Base-by-base conservation (phyloP, 495 filamentous ascomycete genomes). In the Chaetomium tenue region DNA sequence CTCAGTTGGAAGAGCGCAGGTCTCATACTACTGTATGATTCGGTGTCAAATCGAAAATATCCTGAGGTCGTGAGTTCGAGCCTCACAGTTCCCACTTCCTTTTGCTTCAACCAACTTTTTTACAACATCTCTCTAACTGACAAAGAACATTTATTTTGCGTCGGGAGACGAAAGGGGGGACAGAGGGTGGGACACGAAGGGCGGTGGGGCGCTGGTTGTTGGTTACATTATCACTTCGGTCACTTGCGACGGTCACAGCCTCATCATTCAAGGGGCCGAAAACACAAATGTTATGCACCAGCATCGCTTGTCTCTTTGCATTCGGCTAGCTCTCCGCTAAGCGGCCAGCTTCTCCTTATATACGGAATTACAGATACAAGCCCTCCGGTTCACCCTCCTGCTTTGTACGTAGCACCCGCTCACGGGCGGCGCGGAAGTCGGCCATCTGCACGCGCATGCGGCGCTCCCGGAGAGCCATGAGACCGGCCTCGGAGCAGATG, bases 381-480 rank as follows among this genome's bases (percentile, higher is more conserved):
- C 94, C 94, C 82, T 99, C 95, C 7, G 95, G 95, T 76, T 97
- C 95, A 67, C 93, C 92, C 79, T 99, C 94, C 72, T 87, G 94
- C 87, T 99, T 99, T 18, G 95, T 99, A 83, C 96, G 97, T 78
- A 99, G 82, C 61, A 99, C 96, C 59, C 92, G 86, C 76, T 99
- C 94, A 66, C 94, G 84, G 63, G 94, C 94, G 26, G 89, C 80
- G 66, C 95, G 84, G 82, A 99, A 98, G 78, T 99, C 94, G 30
- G 92, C 90, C 95, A 99, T 99, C 79, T 96, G 91, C 59, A 99
- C 94, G 70, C 93, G 86, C 94, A 99, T 99, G 66, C 94, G 86
- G 67, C 94, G 87, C 80, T 99, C 94, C 68, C 94, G 85, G 62
- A 99, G 81, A 28, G 94, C 94, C 89, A 97, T 91, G 70, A 99